Percentiles rank a stretch among this genome's conserved stretches.
phyloP scores from a whole-genome alignment of 2,329 filamentous ascomycete species.

The Monosporascus sp. region DNA sequence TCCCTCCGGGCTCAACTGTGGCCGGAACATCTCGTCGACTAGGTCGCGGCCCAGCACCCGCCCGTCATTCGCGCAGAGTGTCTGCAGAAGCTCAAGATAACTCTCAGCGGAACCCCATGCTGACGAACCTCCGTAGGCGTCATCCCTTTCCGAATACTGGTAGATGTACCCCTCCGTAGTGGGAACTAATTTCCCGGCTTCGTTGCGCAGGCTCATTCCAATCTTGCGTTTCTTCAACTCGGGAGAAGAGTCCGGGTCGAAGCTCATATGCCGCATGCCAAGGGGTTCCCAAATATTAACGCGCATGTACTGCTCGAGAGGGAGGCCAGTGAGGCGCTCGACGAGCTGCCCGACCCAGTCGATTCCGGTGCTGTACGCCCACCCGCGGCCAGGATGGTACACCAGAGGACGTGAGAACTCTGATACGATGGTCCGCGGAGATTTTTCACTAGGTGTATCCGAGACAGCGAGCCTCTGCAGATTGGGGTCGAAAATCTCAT shows the following conservation, averaged over 20 bases:
- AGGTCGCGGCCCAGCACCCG: constrained; percentile 2
- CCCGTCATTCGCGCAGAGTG: constrained; percentile 9
- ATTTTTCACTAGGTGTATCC: not conserved
- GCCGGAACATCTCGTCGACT: constrained; percentile 10
- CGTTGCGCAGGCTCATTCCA: constrained; percentile 5
- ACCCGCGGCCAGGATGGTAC: constrained; percentile 46
- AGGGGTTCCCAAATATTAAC: constrained; percentile 40
- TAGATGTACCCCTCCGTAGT: constrained; percentile 1
- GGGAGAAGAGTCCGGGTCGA: constrained; percentile 2
- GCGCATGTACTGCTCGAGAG: constrained; percentile 38
- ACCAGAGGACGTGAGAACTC: constrained; percentile 38
- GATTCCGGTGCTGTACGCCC: constrained; percentile 43
- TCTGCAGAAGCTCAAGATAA: constrained; percentile 7
- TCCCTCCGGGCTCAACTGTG: constrained; percentile 5
- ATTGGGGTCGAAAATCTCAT: not conserved
- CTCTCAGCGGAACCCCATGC: constrained; percentile 5
- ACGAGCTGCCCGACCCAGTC: constrained; percentile 51
- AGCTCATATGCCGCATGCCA: constrained; percentile 24
- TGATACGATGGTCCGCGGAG: constrained; percentile 32
- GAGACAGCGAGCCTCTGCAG: constrained; percentile 3
- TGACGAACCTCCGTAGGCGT: constrained; percentile 4
- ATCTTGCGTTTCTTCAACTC: constrained; percentile 6
- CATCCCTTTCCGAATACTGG: constrained; percentile 1
- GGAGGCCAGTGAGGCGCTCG: constrained; percentile 38
- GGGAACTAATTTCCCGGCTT: constrained; percentile 2